Evolutionary conservation across 163 green algal species (phyloP).

Genomic region (Volvox carteri): DNA sequence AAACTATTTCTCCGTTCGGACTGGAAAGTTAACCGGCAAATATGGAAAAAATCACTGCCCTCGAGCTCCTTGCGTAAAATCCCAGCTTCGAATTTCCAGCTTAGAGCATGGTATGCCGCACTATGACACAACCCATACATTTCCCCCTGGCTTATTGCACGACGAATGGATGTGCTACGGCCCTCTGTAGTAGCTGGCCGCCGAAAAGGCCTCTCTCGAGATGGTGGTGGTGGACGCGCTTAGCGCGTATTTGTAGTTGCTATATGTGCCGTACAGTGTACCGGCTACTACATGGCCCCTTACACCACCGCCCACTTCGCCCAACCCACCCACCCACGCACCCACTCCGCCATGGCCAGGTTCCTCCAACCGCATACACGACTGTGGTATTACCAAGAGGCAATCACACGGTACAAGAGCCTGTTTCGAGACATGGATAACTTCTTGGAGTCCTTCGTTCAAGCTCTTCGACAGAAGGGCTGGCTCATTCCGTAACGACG

Average conservation of each 20-base stretch:
- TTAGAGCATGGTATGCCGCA: no score
- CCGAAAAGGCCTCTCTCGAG: background rate
- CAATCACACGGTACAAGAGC: background rate
- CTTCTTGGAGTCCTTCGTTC: background rate
- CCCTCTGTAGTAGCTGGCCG: background rate
- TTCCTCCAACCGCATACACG: slow-evolving; percentile 3
- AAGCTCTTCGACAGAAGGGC: background rate
- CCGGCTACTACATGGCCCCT: background rate
- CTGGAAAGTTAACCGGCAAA: no score
- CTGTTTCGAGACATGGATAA: slow-evolving; percentile 33
- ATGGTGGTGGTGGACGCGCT: background rate
- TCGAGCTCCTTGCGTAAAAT: no score
- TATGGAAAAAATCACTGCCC: no score
- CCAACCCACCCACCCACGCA: background rate
- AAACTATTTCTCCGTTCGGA: no score
- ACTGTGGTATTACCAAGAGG: slow-evolving; percentile 6
- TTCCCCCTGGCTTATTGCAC: no score
- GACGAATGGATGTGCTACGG: background rate
- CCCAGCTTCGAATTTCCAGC: no score
- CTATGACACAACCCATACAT: no score
- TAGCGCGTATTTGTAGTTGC: background rate
- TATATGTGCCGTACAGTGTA: background rate
- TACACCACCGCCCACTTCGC: background rate
- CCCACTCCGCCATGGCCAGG: background rate
- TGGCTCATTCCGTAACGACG: slow-evolving; percentile 28